phyloP scores from a whole-genome alignment of 768 basidiomycete genomes.

The Lactarius deliciosus region DNA sequence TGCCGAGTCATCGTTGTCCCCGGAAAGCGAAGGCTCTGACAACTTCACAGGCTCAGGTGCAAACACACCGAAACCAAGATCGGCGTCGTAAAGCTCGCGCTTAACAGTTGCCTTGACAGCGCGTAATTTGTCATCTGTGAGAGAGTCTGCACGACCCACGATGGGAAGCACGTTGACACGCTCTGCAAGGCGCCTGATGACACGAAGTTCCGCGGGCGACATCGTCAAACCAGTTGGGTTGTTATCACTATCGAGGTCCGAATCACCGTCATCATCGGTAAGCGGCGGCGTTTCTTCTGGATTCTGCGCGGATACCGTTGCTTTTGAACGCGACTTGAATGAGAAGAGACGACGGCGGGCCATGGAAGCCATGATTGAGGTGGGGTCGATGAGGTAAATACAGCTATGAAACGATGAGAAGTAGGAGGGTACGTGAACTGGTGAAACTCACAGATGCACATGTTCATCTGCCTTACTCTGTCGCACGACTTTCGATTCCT shows the following conservation, averaged over 20 bases:
- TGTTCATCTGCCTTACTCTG: slow-evolving; percentile 88
- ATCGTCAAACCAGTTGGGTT: slow-evolving; percentile 55
- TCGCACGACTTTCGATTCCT: slow-evolving; percentile 89
- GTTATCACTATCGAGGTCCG: slow-evolving; percentile 52
- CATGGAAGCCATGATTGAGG: slow-evolving; percentile 58
- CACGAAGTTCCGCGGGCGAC: slow-evolving; percentile 75
- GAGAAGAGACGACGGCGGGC: slow-evolving; percentile 54
- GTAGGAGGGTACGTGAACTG: neutral
- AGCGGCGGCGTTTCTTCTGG: slow-evolving; percentile 53
- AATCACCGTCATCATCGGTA: slow-evolving; percentile 42
- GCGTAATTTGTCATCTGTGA: slow-evolving; percentile 74
- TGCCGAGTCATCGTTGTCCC: slow-evolving; percentile 5
- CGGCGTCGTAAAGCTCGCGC: slow-evolving; percentile 60
- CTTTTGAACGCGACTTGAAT: slow-evolving; percentile 61
- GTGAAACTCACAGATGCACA: slow-evolving; percentile 72
- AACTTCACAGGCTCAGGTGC: slow-evolving; percentile 42
- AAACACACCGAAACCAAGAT: slow-evolving; percentile 78
- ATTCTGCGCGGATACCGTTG: slow-evolving; percentile 54
- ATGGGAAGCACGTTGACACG: slow-evolving; percentile 82
- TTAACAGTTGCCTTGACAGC: slow-evolving; percentile 74
- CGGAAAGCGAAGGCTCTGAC: slow-evolving; percentile 21
- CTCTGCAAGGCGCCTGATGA: slow-evolving; percentile 70
- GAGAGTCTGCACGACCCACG: slow-evolving; percentile 75
- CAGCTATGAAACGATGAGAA: slow-evolving; percentile 48
- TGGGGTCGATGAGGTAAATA: slow-evolving; percentile 83